Conservation (phyloP, 2,329 filamentous ascomycete species). For the Cercospora zeae-maydis region DNA sequence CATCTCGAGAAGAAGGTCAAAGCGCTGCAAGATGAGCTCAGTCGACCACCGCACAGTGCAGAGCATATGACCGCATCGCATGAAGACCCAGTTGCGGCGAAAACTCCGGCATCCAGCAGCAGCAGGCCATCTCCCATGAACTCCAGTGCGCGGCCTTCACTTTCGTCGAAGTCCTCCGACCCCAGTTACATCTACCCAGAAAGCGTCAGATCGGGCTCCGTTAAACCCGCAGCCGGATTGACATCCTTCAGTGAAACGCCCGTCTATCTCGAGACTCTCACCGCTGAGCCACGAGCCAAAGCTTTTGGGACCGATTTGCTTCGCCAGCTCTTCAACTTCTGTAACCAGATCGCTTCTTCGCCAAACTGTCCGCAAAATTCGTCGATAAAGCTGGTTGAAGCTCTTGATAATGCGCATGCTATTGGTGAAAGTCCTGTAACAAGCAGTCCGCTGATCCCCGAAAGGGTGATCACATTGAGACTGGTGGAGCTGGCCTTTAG, state of each 20-base stretch:
- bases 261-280: conserved; percentile 14
- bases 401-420: conserved; percentile 14
- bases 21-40: conserved; percentile 17
- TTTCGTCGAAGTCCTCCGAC: background rate
- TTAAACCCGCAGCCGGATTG: background rate
- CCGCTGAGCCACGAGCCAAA: conserved; percentile 22
- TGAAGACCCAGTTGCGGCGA: background rate
- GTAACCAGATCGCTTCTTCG: conserved; percentile 6
- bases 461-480: conserved; percentile 6
- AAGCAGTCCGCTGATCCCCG: conserved; percentile 14
- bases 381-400: conserved; percentile 19
- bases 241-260: background rate
- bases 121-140: background rate
- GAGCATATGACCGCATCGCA: background rate
- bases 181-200: background rate
- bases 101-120: background rate
- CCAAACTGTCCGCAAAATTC: conserved; percentile 6
- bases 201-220: background rate
- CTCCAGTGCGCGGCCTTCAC: background rate
- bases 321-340: conserved; percentile 20
- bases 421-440: conserved; percentile 7
- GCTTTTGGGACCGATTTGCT: conserved; percentile 21
- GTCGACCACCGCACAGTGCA: background rate
- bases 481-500: conserved; percentile 17
- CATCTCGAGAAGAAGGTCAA: conserved; percentile 23